Conservation (phyloP, 2,329 filamentous ascomycete genomes). For the Diplodia seriata region DNA sequence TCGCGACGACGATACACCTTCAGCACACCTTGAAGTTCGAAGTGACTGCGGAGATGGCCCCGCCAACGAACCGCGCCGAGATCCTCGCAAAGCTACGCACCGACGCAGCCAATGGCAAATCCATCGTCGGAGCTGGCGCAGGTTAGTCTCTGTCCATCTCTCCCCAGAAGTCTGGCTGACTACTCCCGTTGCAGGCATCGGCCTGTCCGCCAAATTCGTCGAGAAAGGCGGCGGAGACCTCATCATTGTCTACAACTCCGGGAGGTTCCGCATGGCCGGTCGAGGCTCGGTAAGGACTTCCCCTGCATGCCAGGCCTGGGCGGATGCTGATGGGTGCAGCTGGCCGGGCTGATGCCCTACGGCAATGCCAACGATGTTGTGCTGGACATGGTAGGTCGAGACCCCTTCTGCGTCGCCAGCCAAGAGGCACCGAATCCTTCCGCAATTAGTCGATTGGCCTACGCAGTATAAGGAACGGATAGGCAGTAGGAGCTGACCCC, state of each 20-base stretch:
- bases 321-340: conserved; percentile 30
- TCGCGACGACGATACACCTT: neutral
- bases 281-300: conserved; percentile 58
- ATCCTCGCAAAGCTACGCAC: conserved; percentile 63
- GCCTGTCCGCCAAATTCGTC: conserved; percentile 73
- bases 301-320: neutral
- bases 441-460: neutral
- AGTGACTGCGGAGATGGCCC: conserved; percentile 55
- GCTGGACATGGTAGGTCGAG: conserved; percentile 65
- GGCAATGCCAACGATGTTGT: conserved; percentile 74
- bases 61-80: conserved; percentile 63
- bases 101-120: conserved; percentile 61
- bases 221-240: conserved; percentile 72
- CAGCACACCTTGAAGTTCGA: conserved; percentile 22
- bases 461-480: neutral
- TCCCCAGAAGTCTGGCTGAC: neutral
- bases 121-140: conserved; percentile 73
- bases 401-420: neutral
- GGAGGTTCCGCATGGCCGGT: conserved; percentile 75
- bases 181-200: conserved; percentile 59
- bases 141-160: conserved; percentile 41
- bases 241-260: conserved; percentile 76
- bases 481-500: neutral
- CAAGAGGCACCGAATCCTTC: neutral
- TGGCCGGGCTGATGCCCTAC: conserved; percentile 75